Evolutionary conservation across 116 monocot genomes (phyloP).

Genomic region (Papilionanthe hybrid): DNA sequence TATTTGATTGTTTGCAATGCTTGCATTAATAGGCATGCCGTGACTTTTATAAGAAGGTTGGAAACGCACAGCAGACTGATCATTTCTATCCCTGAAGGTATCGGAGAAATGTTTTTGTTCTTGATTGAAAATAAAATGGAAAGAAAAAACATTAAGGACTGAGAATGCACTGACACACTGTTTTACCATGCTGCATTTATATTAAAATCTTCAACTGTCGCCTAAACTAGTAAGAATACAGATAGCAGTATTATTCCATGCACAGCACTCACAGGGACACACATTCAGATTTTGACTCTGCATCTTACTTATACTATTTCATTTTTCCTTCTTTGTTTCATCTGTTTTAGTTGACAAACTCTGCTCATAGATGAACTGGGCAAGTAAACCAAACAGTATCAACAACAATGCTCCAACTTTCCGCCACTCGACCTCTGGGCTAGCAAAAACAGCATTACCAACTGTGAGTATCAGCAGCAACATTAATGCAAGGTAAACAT

Average conservation of each 20-base stretch:
- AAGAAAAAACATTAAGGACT: no score
- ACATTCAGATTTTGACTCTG: not conserved
- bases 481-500: constrained; percentile 62
- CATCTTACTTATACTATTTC: not conserved
- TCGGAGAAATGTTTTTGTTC: not conserved
- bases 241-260: not conserved
- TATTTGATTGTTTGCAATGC: not conserved
- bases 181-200: not conserved
- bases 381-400: constrained; percentile 53
- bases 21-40: not conserved
- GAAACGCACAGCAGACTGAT: not conserved
- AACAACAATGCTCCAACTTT: constrained; percentile 51
- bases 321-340: constrained; percentile 6
- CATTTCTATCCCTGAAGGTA: not conserved
- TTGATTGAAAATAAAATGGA: not conserved
- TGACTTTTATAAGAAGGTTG: not conserved
- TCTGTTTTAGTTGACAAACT: constrained; percentile 9
- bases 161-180: not conserved
- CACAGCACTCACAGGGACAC: not conserved
- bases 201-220: not conserved
- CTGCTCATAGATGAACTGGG: constrained; percentile 30
- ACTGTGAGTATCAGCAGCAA: constrained; percentile 44
- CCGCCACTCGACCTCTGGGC: constrained; percentile 54
- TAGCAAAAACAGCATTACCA: constrained; percentile 28
- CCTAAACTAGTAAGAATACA: not conserved